Evolutionary conservation across 148 eudicot genomes (phyloP).

Genomic region (Fagopyrum tataricum): DNA sequence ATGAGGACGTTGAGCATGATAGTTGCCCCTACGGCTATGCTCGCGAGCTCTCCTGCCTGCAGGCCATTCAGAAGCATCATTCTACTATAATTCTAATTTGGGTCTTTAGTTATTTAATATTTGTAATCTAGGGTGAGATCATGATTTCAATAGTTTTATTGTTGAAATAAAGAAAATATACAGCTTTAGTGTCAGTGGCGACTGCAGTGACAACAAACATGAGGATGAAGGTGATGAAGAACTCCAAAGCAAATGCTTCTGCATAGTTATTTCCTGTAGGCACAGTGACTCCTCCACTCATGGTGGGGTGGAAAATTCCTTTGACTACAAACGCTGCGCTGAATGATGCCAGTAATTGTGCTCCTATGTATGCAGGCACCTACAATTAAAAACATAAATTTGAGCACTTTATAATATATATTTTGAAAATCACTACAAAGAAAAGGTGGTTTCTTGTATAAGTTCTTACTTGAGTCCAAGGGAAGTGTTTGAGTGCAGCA

Average conservation of each 20-base stretch:
- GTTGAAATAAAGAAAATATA: too few species aligned
- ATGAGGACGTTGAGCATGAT: constrained; percentile 96
- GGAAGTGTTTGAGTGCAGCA: constrained; percentile 91
- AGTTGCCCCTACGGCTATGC: constrained; percentile 96
- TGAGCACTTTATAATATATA: too few species aligned
- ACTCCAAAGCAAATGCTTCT: constrained; percentile 81
- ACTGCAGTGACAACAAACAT: constrained; percentile 99
- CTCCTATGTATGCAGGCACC: constrained; percentile 87
- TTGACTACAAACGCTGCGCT: constrained; percentile 70
- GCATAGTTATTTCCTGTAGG: constrained; percentile 51
- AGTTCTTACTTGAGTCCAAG: constrained; percentile 75
- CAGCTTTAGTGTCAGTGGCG: constrained; percentile 95
- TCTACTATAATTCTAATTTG: background rate
- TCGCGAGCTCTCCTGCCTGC: constrained; percentile 93
- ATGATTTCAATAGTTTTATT: too few species aligned
- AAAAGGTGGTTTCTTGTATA: too few species aligned
- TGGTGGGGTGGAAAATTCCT: constrained; percentile 62
- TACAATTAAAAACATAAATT: constrained; percentile 17
- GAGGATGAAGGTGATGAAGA: constrained; percentile 87
- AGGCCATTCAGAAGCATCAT: constrained; percentile 7
- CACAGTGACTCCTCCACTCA: constrained; percentile 86
- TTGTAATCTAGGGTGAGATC: too few species aligned
- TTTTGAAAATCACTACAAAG: too few species aligned
- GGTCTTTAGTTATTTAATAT: background rate
- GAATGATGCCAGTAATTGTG: constrained; percentile 74